phyloP scores from a whole-genome alignment of 192 early-diverging fungal genomes.

The Backusella luteola region DNA sequence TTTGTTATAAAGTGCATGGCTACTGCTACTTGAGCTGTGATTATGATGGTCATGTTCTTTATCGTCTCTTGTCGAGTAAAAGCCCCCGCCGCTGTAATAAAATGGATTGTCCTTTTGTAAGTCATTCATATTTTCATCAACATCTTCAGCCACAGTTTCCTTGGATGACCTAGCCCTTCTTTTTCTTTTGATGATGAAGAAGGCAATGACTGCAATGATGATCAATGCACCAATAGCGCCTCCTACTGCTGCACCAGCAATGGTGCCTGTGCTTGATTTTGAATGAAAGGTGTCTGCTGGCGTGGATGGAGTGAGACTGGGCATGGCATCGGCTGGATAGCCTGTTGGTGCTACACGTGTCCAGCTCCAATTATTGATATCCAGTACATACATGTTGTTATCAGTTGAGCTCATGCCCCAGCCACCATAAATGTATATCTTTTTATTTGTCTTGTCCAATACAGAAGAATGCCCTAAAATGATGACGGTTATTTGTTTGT shows the following conservation, averaged over 20 bases:
- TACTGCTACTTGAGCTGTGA: not conserved
- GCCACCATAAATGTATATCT: conserved; percentile 72
- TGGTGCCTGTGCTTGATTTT: conserved; percentile 32
- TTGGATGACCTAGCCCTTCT: not conserved
- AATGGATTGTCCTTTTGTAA: conserved; percentile 6
- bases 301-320: not conserved
- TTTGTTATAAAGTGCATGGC: not conserved
- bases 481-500: not conserved
- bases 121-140: not conserved
- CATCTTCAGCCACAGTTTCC: not conserved
- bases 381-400: conserved; percentile 64
- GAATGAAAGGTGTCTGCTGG: not conserved
- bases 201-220: conserved; percentile 24
- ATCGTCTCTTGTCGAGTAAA: not conserved
- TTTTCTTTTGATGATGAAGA: conserved; percentile 14
- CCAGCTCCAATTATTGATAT: conserved; percentile 62
- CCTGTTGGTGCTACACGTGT: conserved; percentile 42
- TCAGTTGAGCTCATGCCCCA: conserved; percentile 50
- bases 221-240: conserved; percentile 12
- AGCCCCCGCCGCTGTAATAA: not conserved
- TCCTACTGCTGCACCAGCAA: conserved; percentile 40
- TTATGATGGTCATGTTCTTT: not conserved
- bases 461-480: conserved; percentile 65
- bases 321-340: not conserved
- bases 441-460: conserved; percentile 44